Conservation (phyloP, 31 red algal species). For the Odonthalia washingtoniensis region DNA sequence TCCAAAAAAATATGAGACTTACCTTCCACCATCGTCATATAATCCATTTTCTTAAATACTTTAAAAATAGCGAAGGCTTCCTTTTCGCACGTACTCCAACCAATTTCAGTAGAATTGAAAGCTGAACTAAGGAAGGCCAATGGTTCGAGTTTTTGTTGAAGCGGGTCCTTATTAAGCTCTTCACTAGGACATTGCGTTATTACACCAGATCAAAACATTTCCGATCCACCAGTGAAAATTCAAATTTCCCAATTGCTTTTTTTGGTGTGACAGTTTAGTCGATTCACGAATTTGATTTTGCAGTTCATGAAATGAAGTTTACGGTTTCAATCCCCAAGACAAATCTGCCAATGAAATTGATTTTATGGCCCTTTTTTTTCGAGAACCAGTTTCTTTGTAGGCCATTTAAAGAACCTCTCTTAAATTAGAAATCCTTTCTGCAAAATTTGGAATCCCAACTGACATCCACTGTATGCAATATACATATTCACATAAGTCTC, state of each 20-base stretch:
- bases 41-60: too few species aligned
- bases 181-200: slow-evolving; percentile 2
- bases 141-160: slow-evolving; percentile 22
- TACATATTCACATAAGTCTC: slow-evolving; percentile 33
- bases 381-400: neutral
- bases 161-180: neutral
- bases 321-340: neutral
- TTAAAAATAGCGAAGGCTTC: slow-evolving; percentile 36
- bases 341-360: neutral
- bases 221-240: slow-evolving; percentile 24
- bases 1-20: slow-evolving; percentile 25
- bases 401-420: neutral
- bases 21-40: neutral
- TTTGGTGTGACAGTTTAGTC: neutral
- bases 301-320: neutral
- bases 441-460: slow-evolving; percentile 17
- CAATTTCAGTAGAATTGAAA: slow-evolving; percentile 6
- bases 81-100: slow-evolving; percentile 42
- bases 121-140: slow-evolving; percentile 18
- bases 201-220: slow-evolving; percentile 4
- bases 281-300: slow-evolving; percentile 1
- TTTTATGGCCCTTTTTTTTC: slow-evolving; percentile 14
- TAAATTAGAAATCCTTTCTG: neutral
- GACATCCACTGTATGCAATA: slow-evolving; percentile 19
- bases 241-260: slow-evolving; percentile 19